Evolutionary conservation across 2,329 filamentous ascomycete species (phyloP).

Genomic region (Cordyceps farinosa): DNA sequence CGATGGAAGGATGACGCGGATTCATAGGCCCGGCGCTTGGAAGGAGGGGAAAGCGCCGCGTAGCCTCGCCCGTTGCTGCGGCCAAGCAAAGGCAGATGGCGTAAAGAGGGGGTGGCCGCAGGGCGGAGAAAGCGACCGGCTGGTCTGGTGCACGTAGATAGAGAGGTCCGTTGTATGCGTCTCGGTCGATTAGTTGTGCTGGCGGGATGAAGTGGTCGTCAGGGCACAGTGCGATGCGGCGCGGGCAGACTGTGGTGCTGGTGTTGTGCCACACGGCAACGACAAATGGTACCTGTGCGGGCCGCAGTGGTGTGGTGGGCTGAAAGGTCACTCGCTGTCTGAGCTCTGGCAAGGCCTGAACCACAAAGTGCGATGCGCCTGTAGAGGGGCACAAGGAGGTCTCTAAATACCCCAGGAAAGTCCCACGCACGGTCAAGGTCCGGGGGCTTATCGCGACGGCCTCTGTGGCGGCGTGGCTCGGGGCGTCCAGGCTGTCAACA

Average conservation of each 20-base stretch:
- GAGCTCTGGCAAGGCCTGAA: neutral
- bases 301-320: neutral
- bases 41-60: conserved; percentile 18
- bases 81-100: conserved; percentile 20
- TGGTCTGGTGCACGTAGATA: neutral
- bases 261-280: neutral
- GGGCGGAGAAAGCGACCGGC: neutral
- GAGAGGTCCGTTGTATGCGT: neutral
- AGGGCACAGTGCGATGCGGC: neutral
- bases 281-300: neutral
- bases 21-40: conserved; percentile 29
- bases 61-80: conserved; percentile 22
- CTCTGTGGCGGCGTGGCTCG: neutral
- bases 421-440: neutral
- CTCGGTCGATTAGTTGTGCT: neutral
- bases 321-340: neutral
- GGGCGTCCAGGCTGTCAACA: neutral
- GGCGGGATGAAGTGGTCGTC: neutral
- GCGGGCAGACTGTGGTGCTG: conserved; percentile 9
- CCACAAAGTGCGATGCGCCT: neutral
- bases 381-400: neutral
- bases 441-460: neutral
- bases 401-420: neutral
- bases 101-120: neutral
- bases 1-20: conserved; percentile 21